phyloP scores from a whole-genome alignment of 768 basidiomycete species.

The Xerocomellus amylosporus region DNA sequence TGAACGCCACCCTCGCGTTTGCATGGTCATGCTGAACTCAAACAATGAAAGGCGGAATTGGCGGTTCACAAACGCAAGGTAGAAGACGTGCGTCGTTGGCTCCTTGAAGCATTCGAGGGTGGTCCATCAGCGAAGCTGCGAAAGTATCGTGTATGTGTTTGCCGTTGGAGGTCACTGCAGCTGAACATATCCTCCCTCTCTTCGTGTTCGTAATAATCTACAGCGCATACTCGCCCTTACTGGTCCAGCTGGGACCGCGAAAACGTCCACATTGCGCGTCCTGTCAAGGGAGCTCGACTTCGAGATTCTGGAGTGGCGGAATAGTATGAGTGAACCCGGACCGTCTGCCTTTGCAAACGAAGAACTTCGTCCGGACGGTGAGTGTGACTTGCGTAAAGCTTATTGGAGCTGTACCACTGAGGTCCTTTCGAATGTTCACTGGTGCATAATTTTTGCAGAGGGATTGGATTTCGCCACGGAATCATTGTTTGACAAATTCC shows the following conservation, averaged over 20 bases:
- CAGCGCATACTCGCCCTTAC: slow-evolving; percentile 83
- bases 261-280: slow-evolving; percentile 81
- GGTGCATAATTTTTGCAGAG: slow-evolving; percentile 6
- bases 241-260: slow-evolving; percentile 87
- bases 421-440: background rate
- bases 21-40: background rate
- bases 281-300: slow-evolving; percentile 71
- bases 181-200: background rate
- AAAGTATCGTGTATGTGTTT: slow-evolving; percentile 67
- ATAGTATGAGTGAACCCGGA: slow-evolving; percentile 54
- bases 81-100: slow-evolving; percentile 72
- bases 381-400: background rate
- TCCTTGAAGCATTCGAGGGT: slow-evolving; percentile 67
- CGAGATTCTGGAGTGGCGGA: slow-evolving; percentile 86
- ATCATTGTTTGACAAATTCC: slow-evolving; percentile 62
- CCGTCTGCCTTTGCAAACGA: slow-evolving; percentile 20
- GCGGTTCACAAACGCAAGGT: slow-evolving; percentile 81
- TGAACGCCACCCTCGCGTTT: background rate
- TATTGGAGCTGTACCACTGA: background rate
- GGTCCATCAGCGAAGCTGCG: slow-evolving; percentile 59
- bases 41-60: slow-evolving; percentile 53
- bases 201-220: background rate
- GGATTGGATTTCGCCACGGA: slow-evolving; percentile 14
- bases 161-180: background rate
- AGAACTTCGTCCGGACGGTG: slow-evolving; percentile 11